phyloP scores from a whole-genome alignment of 176 grass and related monocot genomes.

The Dendrocalamus sinicus region DNA sequence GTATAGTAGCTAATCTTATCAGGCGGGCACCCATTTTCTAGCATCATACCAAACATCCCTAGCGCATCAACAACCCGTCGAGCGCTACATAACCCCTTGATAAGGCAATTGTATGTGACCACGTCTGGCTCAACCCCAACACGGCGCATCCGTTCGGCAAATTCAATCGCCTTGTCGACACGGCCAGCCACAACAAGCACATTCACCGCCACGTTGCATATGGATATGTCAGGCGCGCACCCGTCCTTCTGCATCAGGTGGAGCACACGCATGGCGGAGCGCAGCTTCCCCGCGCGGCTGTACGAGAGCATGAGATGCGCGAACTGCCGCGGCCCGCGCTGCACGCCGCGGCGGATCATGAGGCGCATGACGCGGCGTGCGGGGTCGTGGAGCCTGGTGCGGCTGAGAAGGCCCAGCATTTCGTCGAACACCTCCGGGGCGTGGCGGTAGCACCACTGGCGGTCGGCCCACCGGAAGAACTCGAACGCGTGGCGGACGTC shows the following conservation, averaged over 20 bases:
- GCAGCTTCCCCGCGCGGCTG: slow-evolving; percentile 79
- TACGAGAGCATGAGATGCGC: slow-evolving; percentile 83
- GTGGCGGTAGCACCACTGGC: slow-evolving; percentile 90
- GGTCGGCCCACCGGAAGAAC: slow-evolving; percentile 84
- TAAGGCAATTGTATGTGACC: slow-evolving; percentile 75
- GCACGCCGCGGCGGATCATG: slow-evolving; percentile 72
- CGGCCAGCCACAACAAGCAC: slow-evolving; percentile 73
- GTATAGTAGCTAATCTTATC: slow-evolving; percentile 96
- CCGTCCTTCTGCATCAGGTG: slow-evolving; percentile 92
- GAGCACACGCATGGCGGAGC: slow-evolving; percentile 87
- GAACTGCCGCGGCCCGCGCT: slow-evolving; percentile 53
- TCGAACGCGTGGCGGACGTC: slow-evolving; percentile 69
- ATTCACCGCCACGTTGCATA: slow-evolving; percentile 75
- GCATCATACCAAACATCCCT: slow-evolving; percentile 69
- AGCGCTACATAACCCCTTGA: slow-evolving; percentile 78
- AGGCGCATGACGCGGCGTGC: slow-evolving; percentile 75
- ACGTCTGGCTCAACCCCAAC: slow-evolving; percentile 59
- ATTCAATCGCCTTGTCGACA: slow-evolving; percentile 68
- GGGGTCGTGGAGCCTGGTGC: slow-evolving; percentile 75
- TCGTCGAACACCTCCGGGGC: slow-evolving; percentile 77
- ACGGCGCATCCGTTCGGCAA: slow-evolving; percentile 67
- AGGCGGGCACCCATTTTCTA: slow-evolving; percentile 56
- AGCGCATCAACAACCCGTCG: slow-evolving; percentile 58
- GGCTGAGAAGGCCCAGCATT: slow-evolving; percentile 81
- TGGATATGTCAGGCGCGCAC: slow-evolving; percentile 60